Percentiles rank a stretch among this genome's conserved stretches.
These are phyloP conservation scores for Aureoboletus auriporus DNA, from an alignment of 768 basidiomycete species.

Conservation along the genomic window DNA sequence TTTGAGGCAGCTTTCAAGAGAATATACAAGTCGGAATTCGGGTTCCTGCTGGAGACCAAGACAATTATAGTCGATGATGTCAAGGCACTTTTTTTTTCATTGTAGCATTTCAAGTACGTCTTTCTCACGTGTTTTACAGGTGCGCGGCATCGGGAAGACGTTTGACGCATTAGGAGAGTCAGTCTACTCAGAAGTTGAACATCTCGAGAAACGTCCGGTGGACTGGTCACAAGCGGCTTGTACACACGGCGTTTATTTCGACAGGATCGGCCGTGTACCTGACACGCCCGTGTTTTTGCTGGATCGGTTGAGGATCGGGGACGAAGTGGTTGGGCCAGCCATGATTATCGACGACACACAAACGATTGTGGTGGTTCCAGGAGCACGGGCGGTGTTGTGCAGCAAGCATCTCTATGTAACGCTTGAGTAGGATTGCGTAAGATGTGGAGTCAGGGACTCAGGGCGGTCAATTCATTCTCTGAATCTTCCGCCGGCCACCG, in stretches of 20 bases:
- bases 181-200: conserved; percentile 69
- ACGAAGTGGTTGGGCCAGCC: conserved; percentile 77
- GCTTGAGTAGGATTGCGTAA: conserved; percentile 29
- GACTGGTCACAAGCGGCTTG: conserved; percentile 44
- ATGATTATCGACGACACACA: conserved; percentile 96
- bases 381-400: conserved; percentile 60
- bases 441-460: neutral
- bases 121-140: conserved; percentile 35
- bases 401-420: conserved; percentile 64
- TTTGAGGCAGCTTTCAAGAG: conserved; percentile 78
- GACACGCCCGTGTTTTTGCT: conserved; percentile 81
- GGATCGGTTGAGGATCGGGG: conserved; percentile 61
- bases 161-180: conserved; percentile 77
- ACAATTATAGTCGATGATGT: conserved; percentile 86
- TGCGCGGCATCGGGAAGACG: conserved; percentile 88
- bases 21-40: conserved; percentile 83
- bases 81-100: conserved; percentile 46
- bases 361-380: conserved; percentile 85
- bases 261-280: conserved; percentile 67
- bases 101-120: neutral
- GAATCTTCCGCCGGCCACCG: too few species aligned
- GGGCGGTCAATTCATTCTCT: too few species aligned
- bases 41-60: conserved; percentile 85
- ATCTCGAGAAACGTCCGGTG: conserved; percentile 40
- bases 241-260: conserved; percentile 74